Evolutionary conservation across 2,329 filamentous ascomycete species (phyloP), one percentile per base, ranked within the genome.

Genomic region (Claviceps sp.): DNA sequence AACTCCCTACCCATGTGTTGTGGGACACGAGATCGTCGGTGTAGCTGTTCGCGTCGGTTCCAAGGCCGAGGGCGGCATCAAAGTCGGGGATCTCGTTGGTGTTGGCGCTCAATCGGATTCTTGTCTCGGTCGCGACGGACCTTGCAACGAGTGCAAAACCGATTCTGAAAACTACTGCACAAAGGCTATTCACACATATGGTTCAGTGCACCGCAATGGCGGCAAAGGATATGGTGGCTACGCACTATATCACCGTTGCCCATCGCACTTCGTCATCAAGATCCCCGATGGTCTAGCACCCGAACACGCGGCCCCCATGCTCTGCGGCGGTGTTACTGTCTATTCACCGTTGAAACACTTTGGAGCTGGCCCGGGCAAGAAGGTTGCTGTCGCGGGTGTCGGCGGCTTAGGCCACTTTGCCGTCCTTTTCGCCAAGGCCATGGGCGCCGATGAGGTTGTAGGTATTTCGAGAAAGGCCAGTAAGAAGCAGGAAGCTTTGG

Each of bases 351-450:
- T 88, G 48, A 71, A 71, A 59, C 72, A 79, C 50, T 77, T 84
- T 56, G 79, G 79, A 2, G 78, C 74, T 48, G 85, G 84, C 0
- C 82, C 82, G 0, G 83, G 82, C 14, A 86, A 83, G 66, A 73
- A 65, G 24, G 79, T 88, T 2, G 84, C 78, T 1, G 76, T 87
- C 54, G 70, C 86, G 20, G 83, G 84, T 2, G 70, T 87, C 14
- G 84, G 84, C 7, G 83, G 84, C 2, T 65, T 86, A 1, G 83
- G 84, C 0, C 83, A 88, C 65, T 81, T 86, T 58, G 84, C 79
- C 4, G 67, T 88, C 9, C 65, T 85, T 42, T 85, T 81, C 57
- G 84, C 85, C 1, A 82, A 79, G 63, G 84, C 84, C 1, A 65
- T 88, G 11, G 78, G 77, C 9, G 78, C 76, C n/a, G 77, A 83